Evolutionary conservation across 768 basidiomycete species (phyloP).

Genomic region (Filobasidium floriforme): DNA sequence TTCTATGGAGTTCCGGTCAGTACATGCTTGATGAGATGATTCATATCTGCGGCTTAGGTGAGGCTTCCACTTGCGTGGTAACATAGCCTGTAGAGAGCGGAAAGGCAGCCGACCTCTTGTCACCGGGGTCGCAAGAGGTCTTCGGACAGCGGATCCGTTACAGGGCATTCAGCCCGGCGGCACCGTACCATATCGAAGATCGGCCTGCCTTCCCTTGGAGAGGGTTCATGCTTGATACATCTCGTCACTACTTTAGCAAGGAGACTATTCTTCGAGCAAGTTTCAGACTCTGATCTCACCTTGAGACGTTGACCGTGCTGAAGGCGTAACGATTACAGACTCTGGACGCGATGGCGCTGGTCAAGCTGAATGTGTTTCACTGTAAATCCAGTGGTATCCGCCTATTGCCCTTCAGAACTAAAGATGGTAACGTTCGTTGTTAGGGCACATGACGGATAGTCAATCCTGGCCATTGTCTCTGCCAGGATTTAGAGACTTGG

Average conservation of each 20-base stretch:
- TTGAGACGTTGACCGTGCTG: neutral
- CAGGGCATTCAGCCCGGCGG: conserved; percentile 25
- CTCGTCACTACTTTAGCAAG: conserved; percentile 58
- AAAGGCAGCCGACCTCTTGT: no score
- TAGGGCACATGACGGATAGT: conserved; percentile 69
- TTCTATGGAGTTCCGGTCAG: conserved; percentile 49
- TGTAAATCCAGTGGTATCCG: conserved; percentile 37
- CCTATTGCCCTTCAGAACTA: neutral
- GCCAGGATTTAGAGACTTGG: conserved; percentile 56
- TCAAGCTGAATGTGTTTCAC: conserved; percentile 70
- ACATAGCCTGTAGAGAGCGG: no score
- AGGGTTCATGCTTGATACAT: conserved; percentile 72
- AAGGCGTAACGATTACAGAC: conserved; percentile 49
- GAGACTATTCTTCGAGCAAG: conserved; percentile 19
- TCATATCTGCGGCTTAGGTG: neutral
- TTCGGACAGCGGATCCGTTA: no score
- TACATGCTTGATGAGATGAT: neutral
- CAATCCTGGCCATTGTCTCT: conserved; percentile 68
- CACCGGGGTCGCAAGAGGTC: no score
- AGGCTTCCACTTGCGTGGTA: neutral
- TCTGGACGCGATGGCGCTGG: conserved; percentile 67
- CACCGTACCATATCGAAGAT: conserved; percentile 52
- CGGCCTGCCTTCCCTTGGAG: conserved; percentile 59
- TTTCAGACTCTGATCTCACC: neutral
- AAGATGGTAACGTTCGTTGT: neutral